phyloP scores from a whole-genome alignment of 2,329 filamentous ascomycete species.

The Paraconiothyrium brasiliense region DNA sequence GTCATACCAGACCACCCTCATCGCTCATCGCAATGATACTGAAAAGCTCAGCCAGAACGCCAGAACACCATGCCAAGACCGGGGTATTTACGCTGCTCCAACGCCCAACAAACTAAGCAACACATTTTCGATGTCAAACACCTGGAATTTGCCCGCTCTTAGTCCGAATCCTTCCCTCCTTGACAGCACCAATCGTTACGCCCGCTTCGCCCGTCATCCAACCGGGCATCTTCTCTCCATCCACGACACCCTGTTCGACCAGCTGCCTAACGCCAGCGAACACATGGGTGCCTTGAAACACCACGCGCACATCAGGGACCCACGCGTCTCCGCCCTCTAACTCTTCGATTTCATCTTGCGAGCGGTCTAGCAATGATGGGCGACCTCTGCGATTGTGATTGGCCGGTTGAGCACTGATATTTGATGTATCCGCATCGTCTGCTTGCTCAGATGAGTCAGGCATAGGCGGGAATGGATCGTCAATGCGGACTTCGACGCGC shows the following conservation, averaged over 20 bases:
- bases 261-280: slow-evolving; percentile 82
- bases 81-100: slow-evolving; percentile 12
- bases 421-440: slow-evolving; percentile 30
- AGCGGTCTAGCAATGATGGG: slow-evolving; percentile 46
- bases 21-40: neutral
- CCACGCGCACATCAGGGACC: slow-evolving; percentile 70
- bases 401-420: slow-evolving; percentile 25
- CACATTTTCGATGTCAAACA: slow-evolving; percentile 22
- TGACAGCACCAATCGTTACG: slow-evolving; percentile 76
- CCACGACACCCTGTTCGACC: slow-evolving; percentile 78
- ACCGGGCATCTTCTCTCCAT: slow-evolving; percentile 81
- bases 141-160: slow-evolving; percentile 38
- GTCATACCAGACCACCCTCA: neutral
- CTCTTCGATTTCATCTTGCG: slow-evolving; percentile 42
- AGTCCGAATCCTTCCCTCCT: slow-evolving; percentile 67
- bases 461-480: slow-evolving; percentile 54
- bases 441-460: slow-evolving; percentile 16
- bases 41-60: neutral
- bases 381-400: slow-evolving; percentile 38
- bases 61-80: slow-evolving; percentile 13
- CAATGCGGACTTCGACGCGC: slow-evolving; percentile 60
- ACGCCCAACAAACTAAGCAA: neutral
- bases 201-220: slow-evolving; percentile 93
- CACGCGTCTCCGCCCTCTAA: slow-evolving; percentile 51
- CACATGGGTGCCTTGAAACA: slow-evolving; percentile 79